Base-by-base conservation (phyloP, 768 basidiomycete species). In the Pleurotus cornucopiae region DNA sequence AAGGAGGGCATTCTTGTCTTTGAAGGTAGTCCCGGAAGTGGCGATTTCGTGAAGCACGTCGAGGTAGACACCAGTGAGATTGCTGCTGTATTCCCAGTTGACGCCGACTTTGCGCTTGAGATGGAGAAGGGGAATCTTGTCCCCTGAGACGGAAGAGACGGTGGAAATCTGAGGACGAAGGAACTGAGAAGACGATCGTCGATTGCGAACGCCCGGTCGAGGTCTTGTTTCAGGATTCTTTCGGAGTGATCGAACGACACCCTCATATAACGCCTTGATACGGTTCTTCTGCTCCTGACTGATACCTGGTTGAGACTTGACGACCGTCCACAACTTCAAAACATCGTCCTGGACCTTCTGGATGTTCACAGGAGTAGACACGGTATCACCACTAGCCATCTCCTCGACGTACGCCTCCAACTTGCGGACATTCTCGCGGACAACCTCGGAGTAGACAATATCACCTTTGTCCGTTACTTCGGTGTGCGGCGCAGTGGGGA, bases 311-410 rank as follows among this genome's bases (percentile, higher is more conserved):
- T 98, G 93, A 0, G 91, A 86, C 72, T 95, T 97, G 66, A 99
- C 94, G 57, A 98, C 87, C 53, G 89, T 94, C 94, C 96, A 99
- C 4, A 99, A 82, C 67, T 95, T 98, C 55, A 94, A 78, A 48
- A 99, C 93, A 62, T 98, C 94, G 40, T 95, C 91, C 66, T 98
- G 95, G 45, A 98, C 94, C 73, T 98, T 98, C 75, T 97, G 91
- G 58, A 97, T 90, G 73, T 98, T 98, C 67, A 95, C 83, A 34
- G 84, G 76, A 16, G 82, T 82, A 2, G 90, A 83, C 49, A 92
- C 89, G 5, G 89, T 85, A 66, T 95, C 93, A 2, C 94, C 92
- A 58, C 90, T 92, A 1, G 97, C 94, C 97, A 99, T 99, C 73
- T 99, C 94, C 65, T 94, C 86, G 54, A 93, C 97, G 64, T 99